Conservation (phyloP, 495 filamentous ascomycete species). For the Tuber brumale region DNA sequence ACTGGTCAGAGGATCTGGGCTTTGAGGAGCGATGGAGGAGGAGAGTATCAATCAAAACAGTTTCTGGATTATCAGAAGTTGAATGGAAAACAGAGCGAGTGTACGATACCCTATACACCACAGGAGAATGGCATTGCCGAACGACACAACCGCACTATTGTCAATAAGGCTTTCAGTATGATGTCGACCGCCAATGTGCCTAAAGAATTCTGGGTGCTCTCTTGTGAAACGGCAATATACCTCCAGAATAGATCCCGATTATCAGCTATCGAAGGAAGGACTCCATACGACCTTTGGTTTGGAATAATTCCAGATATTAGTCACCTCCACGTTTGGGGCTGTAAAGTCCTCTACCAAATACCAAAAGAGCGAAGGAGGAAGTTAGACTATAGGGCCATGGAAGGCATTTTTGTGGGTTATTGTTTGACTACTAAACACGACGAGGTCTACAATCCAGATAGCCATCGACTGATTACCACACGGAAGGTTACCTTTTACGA, state of each 20-base stretch:
- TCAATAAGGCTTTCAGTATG: neutral
- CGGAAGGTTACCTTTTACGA: neutral
- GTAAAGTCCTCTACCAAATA: neutral
- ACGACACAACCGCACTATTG: neutral
- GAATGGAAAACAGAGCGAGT: neutral
- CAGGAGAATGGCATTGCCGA: neutral
- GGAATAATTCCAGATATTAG: neutral
- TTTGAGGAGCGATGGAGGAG: neutral
- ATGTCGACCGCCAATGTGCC: accelerated
- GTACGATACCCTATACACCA: neutral
- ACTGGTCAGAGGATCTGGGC: neutral
- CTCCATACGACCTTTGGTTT: neutral
- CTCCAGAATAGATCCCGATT: neutral
- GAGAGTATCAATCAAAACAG: accelerated
- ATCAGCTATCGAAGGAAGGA: accelerated
- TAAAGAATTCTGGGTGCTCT: neutral
- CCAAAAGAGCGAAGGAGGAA: neutral
- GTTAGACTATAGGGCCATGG: neutral
- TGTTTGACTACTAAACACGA: neutral
- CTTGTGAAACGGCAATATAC: neutral
- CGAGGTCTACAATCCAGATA: neutral
- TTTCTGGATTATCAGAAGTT: neutral
- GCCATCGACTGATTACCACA: accelerated
- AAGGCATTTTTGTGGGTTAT: neutral
- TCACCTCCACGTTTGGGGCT: neutral